Evolutionary conservation across 2,329 filamentous ascomycete genomes (phyloP).

Genomic region (Botrytis fragariae): DNA sequence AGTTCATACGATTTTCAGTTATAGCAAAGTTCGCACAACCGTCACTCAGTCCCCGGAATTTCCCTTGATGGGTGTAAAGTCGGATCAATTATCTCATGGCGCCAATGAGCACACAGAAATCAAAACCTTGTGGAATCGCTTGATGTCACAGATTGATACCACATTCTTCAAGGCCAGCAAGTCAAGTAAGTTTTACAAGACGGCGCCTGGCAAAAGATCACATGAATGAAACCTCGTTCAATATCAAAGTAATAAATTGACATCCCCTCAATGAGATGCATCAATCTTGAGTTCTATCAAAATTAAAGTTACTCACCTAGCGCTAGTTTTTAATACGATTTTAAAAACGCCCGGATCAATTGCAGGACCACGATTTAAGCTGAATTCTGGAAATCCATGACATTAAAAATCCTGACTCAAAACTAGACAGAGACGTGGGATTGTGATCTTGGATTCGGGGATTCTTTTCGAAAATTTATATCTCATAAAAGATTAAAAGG

Average conservation of each 20-base stretch:
- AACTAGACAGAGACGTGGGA: background rate
- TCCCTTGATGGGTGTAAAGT: background rate
- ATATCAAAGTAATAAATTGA: background rate
- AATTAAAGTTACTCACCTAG: background rate
- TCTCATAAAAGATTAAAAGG: background rate
- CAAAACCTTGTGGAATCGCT: constrained; percentile 1
- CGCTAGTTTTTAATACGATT: background rate
- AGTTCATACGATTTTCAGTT: background rate
- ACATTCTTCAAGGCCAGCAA: background rate
- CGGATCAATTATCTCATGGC: background rate
- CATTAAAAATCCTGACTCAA: background rate
- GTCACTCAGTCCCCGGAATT: constrained; percentile 14
- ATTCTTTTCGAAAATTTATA: background rate
- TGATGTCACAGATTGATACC: constrained; percentile 13
- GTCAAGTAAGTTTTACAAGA: background rate
- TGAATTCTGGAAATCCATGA: background rate
- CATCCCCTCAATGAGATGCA: background rate
- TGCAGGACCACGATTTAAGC: background rate
- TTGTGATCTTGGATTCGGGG: background rate
- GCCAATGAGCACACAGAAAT: background rate
- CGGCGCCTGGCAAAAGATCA: background rate
- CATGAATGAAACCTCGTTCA: background rate
- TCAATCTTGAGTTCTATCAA: background rate
- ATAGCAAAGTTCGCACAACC: background rate
- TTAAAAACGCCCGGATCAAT: background rate